Evolutionary conservation across 2,329 filamentous ascomycete genomes (phyloP).

Genomic region (Colletotrichum sp.): DNA sequence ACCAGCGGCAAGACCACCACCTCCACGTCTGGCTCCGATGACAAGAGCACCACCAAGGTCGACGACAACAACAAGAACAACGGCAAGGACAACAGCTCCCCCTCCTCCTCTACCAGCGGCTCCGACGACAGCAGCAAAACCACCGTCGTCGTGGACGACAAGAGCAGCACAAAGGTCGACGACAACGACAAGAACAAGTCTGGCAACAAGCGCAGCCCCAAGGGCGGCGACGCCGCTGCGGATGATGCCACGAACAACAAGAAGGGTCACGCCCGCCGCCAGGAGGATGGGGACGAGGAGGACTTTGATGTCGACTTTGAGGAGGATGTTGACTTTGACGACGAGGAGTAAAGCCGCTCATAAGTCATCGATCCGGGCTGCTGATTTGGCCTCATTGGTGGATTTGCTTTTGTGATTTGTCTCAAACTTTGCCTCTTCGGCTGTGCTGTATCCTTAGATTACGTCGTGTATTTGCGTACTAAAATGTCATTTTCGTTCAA

Average conservation of each 20-base stretch:
- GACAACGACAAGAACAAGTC: background rate
- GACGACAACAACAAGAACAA: constrained; percentile 2
- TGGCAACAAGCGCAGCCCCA: background rate
- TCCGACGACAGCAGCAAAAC: background rate
- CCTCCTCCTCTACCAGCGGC: background rate
- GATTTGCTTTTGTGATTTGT: background rate
- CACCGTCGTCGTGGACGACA: background rate
- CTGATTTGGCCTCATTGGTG: background rate
- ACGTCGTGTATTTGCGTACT: background rate
- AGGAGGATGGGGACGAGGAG: background rate
- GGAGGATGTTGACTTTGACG: background rate
- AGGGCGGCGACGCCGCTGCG: background rate
- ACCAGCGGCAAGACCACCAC: background rate
- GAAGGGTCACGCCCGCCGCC: background rate
- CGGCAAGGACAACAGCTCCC: background rate
- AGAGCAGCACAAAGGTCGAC: background rate
- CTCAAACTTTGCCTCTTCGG: background rate
- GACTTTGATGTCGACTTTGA: background rate
- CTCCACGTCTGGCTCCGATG: background rate
- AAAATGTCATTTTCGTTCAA: background rate
- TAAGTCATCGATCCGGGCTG: background rate
- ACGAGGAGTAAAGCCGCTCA: background rate
- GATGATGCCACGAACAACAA: background rate
- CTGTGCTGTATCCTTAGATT: background rate
- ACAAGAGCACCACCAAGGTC: background rate